Conservation (phyloP, 2,329 filamentous ascomycete species). For the Ceratocystiopsis sp. region DNA sequence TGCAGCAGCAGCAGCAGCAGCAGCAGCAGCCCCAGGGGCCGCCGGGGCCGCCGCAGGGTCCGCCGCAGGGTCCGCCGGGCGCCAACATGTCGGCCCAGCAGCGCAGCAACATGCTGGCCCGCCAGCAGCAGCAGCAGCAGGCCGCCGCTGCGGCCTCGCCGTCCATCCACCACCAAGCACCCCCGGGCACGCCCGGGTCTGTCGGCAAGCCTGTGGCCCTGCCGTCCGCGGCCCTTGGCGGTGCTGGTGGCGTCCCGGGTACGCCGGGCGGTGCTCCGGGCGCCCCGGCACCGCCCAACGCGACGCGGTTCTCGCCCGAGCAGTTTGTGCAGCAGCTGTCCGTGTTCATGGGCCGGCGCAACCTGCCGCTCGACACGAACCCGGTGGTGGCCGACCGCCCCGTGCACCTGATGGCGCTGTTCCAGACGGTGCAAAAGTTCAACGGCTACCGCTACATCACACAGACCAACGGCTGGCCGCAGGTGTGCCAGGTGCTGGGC, state of each 20-base stretch:
- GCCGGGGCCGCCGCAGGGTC: slow-evolving; percentile 1
- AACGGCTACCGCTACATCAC: slow-evolving; percentile 64
- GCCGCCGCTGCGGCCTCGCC: too few relatives aligned
- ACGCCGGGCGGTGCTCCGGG: too few relatives aligned
- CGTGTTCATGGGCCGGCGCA: slow-evolving; percentile 59
- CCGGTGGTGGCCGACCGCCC: slow-evolving; percentile 58
- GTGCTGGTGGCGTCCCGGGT: too few relatives aligned
- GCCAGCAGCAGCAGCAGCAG: slow-evolving; percentile 21
- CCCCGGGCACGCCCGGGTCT: slow-evolving; percentile 17
- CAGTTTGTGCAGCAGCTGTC: slow-evolving; percentile 61
- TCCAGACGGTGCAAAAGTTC: slow-evolving; percentile 56
- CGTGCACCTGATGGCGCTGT: slow-evolving; percentile 61
- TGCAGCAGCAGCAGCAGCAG: slow-evolving; percentile 18
- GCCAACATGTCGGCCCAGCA: slow-evolving; percentile 15
- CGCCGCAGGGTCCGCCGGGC: slow-evolving; percentile 5
- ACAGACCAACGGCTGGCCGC: slow-evolving; percentile 53
- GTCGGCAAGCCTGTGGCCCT: too few relatives aligned
- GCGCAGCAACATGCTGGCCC: slow-evolving; percentile 18
- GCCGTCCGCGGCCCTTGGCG: too few relatives aligned
- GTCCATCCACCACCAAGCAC: slow-evolving; percentile 19
- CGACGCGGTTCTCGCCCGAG: slow-evolving; percentile 21
- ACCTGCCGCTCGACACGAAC: slow-evolving; percentile 55
- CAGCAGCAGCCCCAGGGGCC: too few relatives aligned
- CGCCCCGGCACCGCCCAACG: too few relatives aligned
- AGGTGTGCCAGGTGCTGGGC: slow-evolving; percentile 48